Percentiles rank a stretch among this genome's conserved stretches.
phyloP scores from a whole-genome alignment of 176 grass and related monocot species.

The Ensete ventricosum region DNA sequence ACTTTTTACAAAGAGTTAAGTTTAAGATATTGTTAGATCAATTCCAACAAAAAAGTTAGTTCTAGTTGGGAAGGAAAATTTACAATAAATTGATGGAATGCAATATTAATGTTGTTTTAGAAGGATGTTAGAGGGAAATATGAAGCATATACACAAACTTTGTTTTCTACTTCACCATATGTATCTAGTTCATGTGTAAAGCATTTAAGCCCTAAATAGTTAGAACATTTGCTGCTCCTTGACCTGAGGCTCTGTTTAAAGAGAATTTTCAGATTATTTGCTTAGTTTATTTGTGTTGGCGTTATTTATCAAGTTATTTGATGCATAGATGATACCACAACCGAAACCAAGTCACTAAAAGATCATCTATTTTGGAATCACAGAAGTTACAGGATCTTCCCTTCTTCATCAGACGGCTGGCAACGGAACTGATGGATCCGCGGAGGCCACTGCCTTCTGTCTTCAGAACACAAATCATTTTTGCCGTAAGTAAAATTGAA shows the following conservation, averaged over 20 bases:
- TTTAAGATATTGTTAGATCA: background rate
- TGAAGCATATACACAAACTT: background rate
- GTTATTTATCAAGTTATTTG: background rate
- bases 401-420: background rate
- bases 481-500: background rate
- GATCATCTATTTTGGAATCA: background rate
- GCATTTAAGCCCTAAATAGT: background rate
- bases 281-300: background rate
- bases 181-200: background rate
- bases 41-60: background rate
- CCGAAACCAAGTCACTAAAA: background rate
- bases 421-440: background rate
- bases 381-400: conserved; percentile 8
- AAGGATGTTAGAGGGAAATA: background rate
- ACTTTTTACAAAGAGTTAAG: background rate
- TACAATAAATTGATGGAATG: background rate
- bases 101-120: background rate
- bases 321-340: background rate
- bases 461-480: background rate
- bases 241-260: background rate
- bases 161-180: background rate
- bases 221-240: background rate
- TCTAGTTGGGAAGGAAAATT: background rate
- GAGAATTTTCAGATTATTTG: background rate
- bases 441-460: background rate